Evolutionary conservation across 345 rosid genomes (phyloP), one percentile per base, ranked within the genome.

Genomic region (Erucastrum elatum): DNA sequence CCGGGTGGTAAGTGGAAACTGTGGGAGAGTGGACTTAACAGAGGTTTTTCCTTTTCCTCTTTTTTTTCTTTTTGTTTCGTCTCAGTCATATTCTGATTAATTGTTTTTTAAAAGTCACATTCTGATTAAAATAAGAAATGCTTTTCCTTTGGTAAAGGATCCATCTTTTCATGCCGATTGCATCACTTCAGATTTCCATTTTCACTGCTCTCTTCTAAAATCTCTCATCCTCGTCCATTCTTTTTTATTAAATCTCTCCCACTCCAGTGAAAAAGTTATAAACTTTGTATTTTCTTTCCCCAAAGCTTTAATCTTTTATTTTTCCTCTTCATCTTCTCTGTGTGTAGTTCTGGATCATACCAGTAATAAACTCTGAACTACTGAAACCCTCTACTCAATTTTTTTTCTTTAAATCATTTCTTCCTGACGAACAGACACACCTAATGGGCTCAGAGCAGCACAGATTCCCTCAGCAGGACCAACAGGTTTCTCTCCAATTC

Each of bases 401-500:
- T 29, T 29, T n/a, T 29, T 29, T 29, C 4, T 2, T 4, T 10
- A 15, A 46, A 21, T 0, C 64, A 49, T 59, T 68, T 44, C n/a
- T 68, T 49, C 53, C 82, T 74, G 75, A 74, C 82, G 37, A 75
- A 39, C 62, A 75, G 60, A 63, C 15, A 53, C 25, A 63, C 62
- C 46, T 35, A 64, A 80, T 80, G 83, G 83, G 76, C 35, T 80
- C 83, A 75, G 81, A 90, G 86, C 97, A 86, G 82, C 87, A 85
- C 59, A 84, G 94, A 78, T 90, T 87, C 70, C 94, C 88, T 65
- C 93, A 82, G 74, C 91, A 85, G 0, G 56, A 46, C 2, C 53
- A 51, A 79, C 90, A 88, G 86, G 96, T 89, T 0, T 75, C 17
- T 64, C 1, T 66, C 69, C 30, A 58, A 69, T 73, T 44, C 64